Evolutionary conservation across 495 filamentous ascomycete species (phyloP).

Genomic region (Hyaloscypha hepaticicola): DNA sequence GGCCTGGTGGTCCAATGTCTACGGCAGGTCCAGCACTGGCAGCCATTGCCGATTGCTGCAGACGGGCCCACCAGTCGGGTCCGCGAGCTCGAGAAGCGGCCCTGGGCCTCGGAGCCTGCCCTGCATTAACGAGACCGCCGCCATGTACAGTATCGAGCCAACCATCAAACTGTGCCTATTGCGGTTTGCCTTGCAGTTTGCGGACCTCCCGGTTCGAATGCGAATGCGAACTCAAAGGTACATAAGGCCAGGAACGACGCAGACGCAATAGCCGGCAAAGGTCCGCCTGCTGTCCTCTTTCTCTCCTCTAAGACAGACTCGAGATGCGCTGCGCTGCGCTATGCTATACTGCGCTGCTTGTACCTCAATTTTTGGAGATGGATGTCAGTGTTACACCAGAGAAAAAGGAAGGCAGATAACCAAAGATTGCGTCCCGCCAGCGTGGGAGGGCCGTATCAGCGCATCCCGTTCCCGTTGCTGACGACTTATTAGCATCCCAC

Average conservation of each 20-base stretch:
- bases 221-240: too few species aligned
- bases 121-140: not conserved
- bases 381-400: not conserved
- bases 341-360: not conserved
- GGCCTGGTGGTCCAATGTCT: not conserved
- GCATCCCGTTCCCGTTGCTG: not conserved
- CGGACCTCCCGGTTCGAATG: not conserved
- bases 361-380: not conserved
- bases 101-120: not conserved
- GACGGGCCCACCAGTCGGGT: not conserved
- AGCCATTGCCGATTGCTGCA: not conserved
- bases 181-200: too few species aligned
- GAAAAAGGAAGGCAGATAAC: not conserved
- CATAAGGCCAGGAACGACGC: not conserved
- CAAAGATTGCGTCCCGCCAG: slow-evolving; percentile 7
- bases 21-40: too few species aligned
- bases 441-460: slow-evolving; percentile 12
- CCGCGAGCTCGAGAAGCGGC: not conserved
- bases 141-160: not conserved
- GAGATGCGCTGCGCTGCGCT: not conserved
- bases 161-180: not conserved
- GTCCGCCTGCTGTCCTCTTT: not conserved
- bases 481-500: slow-evolving; percentile 17
- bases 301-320: not conserved
- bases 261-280: slow-evolving; percentile 3